Conservation (phyloP, 2,329 filamentous ascomycete genomes). For the Albifimbria verrucaria region DNA sequence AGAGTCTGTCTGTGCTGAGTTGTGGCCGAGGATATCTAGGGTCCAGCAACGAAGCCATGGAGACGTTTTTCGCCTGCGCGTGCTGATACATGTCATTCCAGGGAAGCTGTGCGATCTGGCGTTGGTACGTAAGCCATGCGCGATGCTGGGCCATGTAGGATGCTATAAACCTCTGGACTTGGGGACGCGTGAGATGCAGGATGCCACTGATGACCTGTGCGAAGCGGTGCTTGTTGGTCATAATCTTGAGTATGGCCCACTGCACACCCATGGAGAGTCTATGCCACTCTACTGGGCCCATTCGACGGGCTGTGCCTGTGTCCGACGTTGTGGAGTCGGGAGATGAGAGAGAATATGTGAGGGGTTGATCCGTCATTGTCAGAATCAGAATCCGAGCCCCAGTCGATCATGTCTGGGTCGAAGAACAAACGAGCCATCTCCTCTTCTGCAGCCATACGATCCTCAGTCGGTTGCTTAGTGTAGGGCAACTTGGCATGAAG, state of each 20-base stretch:
- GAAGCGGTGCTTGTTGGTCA: slow-evolving; percentile 16
- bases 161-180: slow-evolving; percentile 18
- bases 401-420: slow-evolving; percentile 10
- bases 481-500: too few species aligned
- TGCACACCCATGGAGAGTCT: slow-evolving; percentile 18
- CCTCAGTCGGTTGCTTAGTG: too few species aligned
- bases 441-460: neutral
- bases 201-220: slow-evolving; percentile 10
- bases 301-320: neutral
- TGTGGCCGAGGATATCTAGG: slow-evolving; percentile 17
- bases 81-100: slow-evolving; percentile 10
- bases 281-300: slow-evolving; percentile 13
- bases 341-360: neutral
- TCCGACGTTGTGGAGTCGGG: neutral
- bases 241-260: slow-evolving; percentile 21
- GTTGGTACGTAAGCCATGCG: slow-evolving; percentile 16
- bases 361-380: neutral
- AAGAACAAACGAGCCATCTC: slow-evolving; percentile 3
- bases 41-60: slow-evolving; percentile 9
- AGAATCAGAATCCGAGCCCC: slow-evolving; percentile 6
- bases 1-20: slow-evolving; percentile 19
- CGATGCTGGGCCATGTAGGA: slow-evolving; percentile 16
- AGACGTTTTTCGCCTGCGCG: slow-evolving; percentile 7
- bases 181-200: slow-evolving; percentile 14
- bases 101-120: slow-evolving; percentile 8